These are phyloP conservation scores for Cordyceps cicadae DNA, from an alignment of 2,329 filamentous ascomycete species.

Conservation along the genomic window DNA sequence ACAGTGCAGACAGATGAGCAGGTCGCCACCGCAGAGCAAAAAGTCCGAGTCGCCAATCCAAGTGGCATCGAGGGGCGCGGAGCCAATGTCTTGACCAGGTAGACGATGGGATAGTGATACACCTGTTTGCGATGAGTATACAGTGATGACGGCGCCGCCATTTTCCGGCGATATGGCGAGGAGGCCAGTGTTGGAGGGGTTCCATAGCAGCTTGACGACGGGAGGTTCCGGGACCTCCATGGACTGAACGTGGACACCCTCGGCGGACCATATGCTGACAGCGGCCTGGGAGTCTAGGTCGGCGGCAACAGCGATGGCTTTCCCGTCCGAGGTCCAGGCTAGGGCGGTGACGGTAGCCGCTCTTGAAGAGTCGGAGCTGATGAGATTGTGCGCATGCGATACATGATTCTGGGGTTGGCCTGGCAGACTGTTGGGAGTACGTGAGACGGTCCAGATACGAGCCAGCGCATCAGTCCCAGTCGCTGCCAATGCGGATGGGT, in stretches of 20 bases:
- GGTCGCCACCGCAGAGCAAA: conserved; percentile 48
- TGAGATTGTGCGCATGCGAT: conserved; percentile 32
- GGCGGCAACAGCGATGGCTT: conserved; percentile 48
- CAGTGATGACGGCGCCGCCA: conserved; percentile 45
- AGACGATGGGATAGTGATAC: conserved; percentile 41
- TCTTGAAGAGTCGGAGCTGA: conserved; percentile 45
- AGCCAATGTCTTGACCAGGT: conserved; percentile 39
- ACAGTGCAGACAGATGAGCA: conserved; percentile 41
- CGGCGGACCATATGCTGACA: conserved; percentile 47
- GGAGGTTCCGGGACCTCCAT: conserved; percentile 53
- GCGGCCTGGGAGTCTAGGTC: conserved; percentile 44
- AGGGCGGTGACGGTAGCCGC: conserved; percentile 49
- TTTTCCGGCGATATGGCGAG: conserved; percentile 50
- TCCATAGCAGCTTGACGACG: conserved; percentile 55
- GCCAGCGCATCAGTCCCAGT: conserved; percentile 63
- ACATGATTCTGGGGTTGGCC: conserved; percentile 30
- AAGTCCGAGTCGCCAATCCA: conserved; percentile 55
- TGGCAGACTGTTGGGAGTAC: conserved; percentile 20
- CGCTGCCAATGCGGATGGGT: conserved; percentile 58
- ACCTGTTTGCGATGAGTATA: conserved; percentile 38
- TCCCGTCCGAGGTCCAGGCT: conserved; percentile 52
- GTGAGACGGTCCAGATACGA: conserved; percentile 57
- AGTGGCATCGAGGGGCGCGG: conserved; percentile 47
- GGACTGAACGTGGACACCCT: conserved; percentile 43
- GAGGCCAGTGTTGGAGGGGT: conserved; percentile 44